Base-by-base conservation (phyloP, 768 basidiomycete species). In the Dictyophora rubrovolvata region DNA sequence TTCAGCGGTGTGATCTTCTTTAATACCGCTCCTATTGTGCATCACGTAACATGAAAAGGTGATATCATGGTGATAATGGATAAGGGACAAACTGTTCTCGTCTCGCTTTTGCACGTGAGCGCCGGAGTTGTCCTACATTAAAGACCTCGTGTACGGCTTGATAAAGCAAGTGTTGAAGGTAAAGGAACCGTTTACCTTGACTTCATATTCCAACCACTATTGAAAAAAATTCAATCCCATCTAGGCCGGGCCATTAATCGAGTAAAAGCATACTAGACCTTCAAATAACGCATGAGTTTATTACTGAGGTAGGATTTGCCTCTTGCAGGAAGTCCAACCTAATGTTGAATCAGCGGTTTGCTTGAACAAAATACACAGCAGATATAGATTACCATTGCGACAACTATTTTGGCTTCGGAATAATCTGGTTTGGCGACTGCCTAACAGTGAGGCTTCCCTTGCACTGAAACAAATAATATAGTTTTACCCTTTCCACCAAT, bases 221-320 rank as follows among this genome's bases (percentile, higher is more conserved):
- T 33, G 46, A 46, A 54, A 58, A 49, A 21, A 53, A 48, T 53
- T 49, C 65, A 28, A 7, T 28, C 4, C 7, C 7, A 28, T 59
- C 68, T 33, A 52, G 48, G 61, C 53, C 65, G 36, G 22, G 11
- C 23, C n/a, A 60, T 54, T 53, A 36, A 63, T 33, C 6, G 56
- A 55, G 16, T n/a, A n/a, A n/a, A n/a, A 55, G 2, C 55, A 34
- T 21, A 18, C 69, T 80, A 63, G 63, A 92, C 95, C 72, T 90
- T 89, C 47, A 99, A 78, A 70, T 99, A 99, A 61, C 94, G 83
- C 87, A 85, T 93, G 62, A 99, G 82, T 74, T 95, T 98, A 73
- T 99, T 99, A 70, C 90, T 93, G 61, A 99, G 82, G 71, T 97
- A 99, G 1, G 94, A 97, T 74, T 99, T 99, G 17, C 96, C 96